Evolutionary conservation across 2,329 filamentous ascomycete genomes (phyloP).

Genomic region (Nemania sp.): DNA sequence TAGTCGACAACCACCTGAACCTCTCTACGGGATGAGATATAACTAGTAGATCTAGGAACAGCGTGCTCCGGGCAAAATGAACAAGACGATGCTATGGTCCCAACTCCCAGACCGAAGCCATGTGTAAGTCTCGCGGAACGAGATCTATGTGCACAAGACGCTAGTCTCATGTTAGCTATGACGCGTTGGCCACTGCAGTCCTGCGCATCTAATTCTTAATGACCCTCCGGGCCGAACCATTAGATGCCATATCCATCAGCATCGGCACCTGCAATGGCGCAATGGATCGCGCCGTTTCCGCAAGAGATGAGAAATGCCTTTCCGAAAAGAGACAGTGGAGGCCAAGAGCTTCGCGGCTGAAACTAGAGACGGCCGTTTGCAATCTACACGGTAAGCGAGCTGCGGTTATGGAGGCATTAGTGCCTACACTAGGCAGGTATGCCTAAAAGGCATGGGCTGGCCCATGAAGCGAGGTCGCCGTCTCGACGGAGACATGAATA

Average conservation of each 20-base stretch:
- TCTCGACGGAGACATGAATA: slow-evolving; percentile 22
- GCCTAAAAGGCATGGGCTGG: slow-evolving; percentile 1
- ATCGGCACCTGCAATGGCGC: slow-evolving; percentile 17
- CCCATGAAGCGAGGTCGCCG: slow-evolving; percentile 8
- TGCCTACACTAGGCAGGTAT: background rate
- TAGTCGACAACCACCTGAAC: background rate
- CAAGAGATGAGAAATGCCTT: slow-evolving; percentile 19
- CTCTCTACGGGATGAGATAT: background rate
- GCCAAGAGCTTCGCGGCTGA: slow-evolving; percentile 32
- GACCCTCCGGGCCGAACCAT: background rate
- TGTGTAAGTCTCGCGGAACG: background rate
- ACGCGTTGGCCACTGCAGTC: background rate
- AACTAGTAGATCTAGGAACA: background rate
- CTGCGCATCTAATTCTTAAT: slow-evolving; percentile 8
- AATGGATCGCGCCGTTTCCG: slow-evolving; percentile 23
- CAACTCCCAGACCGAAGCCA: slow-evolving; percentile 1
- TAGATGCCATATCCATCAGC: background rate
- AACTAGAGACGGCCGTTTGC: slow-evolving; percentile 13
- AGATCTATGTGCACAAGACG: slow-evolving; percentile 12
- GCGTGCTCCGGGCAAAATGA: slow-evolving; percentile 2
- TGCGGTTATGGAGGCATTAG: slow-evolving; percentile 9
- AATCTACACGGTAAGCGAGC: slow-evolving; percentile 36
- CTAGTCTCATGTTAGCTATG: slow-evolving; percentile 3
- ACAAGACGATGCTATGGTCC: slow-evolving; percentile 3
- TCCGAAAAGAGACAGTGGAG: slow-evolving; percentile 18